These are phyloP conservation scores for Mesotaenium endlicherianum DNA, from an alignment of 139 green algal species.

Conservation along the genomic window DNA sequence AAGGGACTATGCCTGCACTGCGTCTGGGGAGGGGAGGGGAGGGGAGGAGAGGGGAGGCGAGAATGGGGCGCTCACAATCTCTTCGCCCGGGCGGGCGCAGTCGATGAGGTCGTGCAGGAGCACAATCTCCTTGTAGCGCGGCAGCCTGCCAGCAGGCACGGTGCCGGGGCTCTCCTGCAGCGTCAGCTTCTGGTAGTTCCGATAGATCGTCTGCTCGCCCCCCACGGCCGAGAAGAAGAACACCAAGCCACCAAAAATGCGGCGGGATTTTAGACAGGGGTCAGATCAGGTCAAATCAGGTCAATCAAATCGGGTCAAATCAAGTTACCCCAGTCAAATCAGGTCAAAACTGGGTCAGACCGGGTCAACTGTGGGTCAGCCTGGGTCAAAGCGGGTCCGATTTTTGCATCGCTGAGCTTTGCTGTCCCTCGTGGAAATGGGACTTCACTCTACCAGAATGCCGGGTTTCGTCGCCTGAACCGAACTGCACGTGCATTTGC, in stretches of 20 bases:
- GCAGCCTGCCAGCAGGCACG: slow-evolving; percentile 89
- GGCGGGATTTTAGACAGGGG: background rate
- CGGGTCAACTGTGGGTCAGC: no score
- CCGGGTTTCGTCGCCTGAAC: no score
- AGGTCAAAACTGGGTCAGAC: no score
- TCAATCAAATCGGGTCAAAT: no score
- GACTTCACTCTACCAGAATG: no score
- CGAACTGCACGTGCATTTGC: no score
- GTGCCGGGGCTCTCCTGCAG: slow-evolving; percentile 93
- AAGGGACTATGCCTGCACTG: no score
- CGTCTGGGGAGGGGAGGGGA: background rate
- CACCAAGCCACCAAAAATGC: no score
- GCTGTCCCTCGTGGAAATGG: no score
- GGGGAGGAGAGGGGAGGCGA: background rate
- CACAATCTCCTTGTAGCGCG: slow-evolving; percentile 94
- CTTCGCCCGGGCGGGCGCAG: slow-evolving; percentile 84
- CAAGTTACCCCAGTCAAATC: no score
- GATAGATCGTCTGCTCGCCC: slow-evolving; percentile 84
- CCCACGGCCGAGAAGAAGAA: background rate
- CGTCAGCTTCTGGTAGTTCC: slow-evolving; percentile 98
- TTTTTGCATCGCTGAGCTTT: no score
- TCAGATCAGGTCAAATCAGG: background rate
- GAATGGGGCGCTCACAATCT: slow-evolving; percentile 65
- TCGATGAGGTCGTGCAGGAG: slow-evolving; percentile 97
- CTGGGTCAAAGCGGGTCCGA: no score